A percentile compares a stretch with the other conserved stretches of the same genome.
Conservation (phyloP, 257 asterid species). For the Mitragyna speciosa region DNA sequence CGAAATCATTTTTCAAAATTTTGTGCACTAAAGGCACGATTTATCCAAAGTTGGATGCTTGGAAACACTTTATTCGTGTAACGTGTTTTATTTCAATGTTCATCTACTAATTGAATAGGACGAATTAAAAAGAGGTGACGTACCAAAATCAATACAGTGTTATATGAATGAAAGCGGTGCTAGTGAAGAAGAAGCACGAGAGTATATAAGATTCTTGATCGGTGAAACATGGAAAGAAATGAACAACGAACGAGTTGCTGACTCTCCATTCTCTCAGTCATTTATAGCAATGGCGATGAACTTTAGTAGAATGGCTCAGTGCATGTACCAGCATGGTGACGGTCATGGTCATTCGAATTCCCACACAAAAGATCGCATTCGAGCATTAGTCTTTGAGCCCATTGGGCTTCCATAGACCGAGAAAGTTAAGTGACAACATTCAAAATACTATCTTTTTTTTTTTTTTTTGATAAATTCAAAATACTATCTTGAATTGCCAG, state of each 20-base stretch:
- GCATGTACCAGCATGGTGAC: constrained; percentile 30
- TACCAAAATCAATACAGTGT: constrained; percentile 25
- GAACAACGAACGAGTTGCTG: constrained; percentile 7
- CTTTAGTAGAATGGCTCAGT: constrained; percentile 19
- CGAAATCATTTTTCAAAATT: too few species aligned
- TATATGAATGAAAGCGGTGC: constrained; percentile 23
- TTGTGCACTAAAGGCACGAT: too few species aligned
- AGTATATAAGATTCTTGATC: constrained; percentile 15
- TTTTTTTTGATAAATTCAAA: too few species aligned
- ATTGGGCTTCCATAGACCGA: neutral
- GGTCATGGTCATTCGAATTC: constrained; percentile 25
- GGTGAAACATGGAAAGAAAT: constrained; percentile 19
- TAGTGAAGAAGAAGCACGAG: constrained; percentile 23
- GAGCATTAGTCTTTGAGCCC: constrained; percentile 15
- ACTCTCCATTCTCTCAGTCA: neutral
- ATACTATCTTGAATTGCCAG: neutral
- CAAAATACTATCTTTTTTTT: too few species aligned
- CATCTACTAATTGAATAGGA: constrained; percentile 1
- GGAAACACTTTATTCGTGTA: too few species aligned
- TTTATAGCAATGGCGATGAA: constrained; percentile 13
- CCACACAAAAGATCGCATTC: neutral
- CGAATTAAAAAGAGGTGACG: constrained; percentile 23
- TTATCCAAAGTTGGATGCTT: too few species aligned
- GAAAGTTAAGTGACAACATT: neutral
- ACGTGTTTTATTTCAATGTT: too few species aligned